phyloP scores from a whole-genome alignment of 306 rosid genomes.

The Cicer judaicum region DNA sequence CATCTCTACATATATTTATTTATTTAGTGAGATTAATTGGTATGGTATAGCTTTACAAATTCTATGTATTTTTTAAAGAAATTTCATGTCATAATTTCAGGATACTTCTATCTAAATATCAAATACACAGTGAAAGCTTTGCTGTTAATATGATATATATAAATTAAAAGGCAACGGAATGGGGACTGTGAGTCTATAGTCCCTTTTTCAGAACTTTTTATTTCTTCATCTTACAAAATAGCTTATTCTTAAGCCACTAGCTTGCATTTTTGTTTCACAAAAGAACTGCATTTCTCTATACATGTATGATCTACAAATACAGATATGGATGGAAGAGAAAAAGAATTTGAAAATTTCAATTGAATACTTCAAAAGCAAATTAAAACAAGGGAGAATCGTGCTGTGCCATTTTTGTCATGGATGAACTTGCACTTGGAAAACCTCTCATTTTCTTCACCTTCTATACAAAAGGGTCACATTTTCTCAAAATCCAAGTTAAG shows the following conservation, averaged over 20 bases:
- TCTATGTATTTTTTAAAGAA: background rate
- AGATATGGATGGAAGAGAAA: conserved; percentile 39
- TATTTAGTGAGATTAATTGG: too few relatives aligned
- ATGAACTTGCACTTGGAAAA: conserved; percentile 42
- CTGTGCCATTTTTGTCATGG: conserved; percentile 37
- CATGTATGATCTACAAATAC: conserved; percentile 37
- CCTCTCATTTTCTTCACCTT: conserved; percentile 54
- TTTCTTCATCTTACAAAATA: conserved; percentile 8
- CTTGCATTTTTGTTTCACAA: conserved; percentile 13
- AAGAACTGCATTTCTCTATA: conserved; percentile 38
- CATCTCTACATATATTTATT: too few relatives aligned
- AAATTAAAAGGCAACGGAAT: conserved; percentile 10
- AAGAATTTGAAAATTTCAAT: conserved; percentile 48
- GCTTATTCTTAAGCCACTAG: conserved; percentile 29
- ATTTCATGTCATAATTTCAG: conserved; percentile 14
- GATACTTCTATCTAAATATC: background rate
- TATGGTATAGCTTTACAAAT: too few relatives aligned
- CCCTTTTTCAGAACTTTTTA: background rate
- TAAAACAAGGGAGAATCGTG: conserved; percentile 43
- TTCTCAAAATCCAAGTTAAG: conserved; percentile 55
- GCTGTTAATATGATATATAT: background rate
- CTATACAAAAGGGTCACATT: conserved; percentile 42
- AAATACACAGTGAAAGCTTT: conserved; percentile 5
- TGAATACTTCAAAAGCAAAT: conserved; percentile 31
- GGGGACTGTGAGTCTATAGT: conserved; percentile 1